Evolutionary conservation across 1,139 yeast genomes (phyloP), one percentile per base, ranked within the genome.

Genomic region (Taiozyma sp.): DNA sequence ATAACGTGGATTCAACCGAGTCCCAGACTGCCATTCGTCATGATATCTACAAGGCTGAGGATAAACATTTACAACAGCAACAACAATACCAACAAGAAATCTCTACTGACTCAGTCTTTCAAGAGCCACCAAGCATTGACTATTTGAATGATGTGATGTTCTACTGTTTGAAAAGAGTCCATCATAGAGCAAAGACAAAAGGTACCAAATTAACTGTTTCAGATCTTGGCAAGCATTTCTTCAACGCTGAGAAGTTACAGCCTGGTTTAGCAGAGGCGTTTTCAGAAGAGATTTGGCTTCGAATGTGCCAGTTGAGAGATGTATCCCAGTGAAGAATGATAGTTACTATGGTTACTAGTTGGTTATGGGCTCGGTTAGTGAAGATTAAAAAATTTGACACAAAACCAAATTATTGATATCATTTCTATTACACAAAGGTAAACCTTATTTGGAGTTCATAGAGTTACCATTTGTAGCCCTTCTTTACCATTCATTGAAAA

Each of bases 241-340:
- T 62, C 2, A 62, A 61, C n/a, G 73, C 73, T 50, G 90, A 85
- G 60, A 56, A 62, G 42, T 64, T 68, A n/a, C 79, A 77, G 52
- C 84, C 87, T 0, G 91, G 91, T 0, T 68, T 85, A 37, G 68
- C 80, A 50, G 83, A 80, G 53, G 86, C 86, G 0, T 71, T 84
- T n/a, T 69, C 82, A 35, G 88, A 83, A 64, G 89, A 84, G 60
- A 64, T 78, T 24, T 70, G 72, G 65, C 51, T 67, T 44, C 61
- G 73, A 44, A 64, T 71, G 63, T 51, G 44, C 14, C 52, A 51
- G 16, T 48, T 60, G 35, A 51, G 57, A 6, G 41, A 32, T 6
- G 13, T n/a, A 8, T 11, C n/a, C 35, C 5, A 13, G 8, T 32
- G 19, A 32, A 14, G n/a, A 32, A 8, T 32, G 3, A 6, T n/a